Base-by-base conservation (phyloP, 2,329 filamentous ascomycete species). In the Arthrobotrys iridis region DNA sequence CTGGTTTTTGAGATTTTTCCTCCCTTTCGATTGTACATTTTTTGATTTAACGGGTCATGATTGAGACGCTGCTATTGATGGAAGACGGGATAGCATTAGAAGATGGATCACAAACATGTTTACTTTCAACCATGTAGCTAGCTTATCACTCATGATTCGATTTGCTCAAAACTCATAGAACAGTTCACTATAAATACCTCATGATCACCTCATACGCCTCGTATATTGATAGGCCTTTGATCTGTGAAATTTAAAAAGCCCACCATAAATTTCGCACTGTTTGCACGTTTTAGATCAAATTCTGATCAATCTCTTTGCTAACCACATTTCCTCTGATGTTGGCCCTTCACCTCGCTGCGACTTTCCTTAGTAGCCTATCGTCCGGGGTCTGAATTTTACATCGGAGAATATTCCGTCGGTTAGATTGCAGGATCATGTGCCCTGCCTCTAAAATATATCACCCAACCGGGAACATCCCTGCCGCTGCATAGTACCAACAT, bases 81-180 rank as follows among this genome's bases (percentile, higher is more conserved):
- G 67, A 64, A 50, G 67, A 68, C 26, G 64, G 41, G 46, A 64
- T 24, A 62, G 26, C 20, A 37, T 52, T 64, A 60, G 67, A 72
- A 58, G 67, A 72, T 72, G 58, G 67, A 72, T 72, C 67, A 64
- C 35, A 55, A 48, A 52, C 35, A 58, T 62, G 33, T 64, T 58
- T 45, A 46, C 28, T 57, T 64, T 41, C 35, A 40, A 57, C 45
- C 48, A 20, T 64, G 67, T 72, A 72, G 48, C 8, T 64, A 72
- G 67, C 59, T 45, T 24, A 55, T 41, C 37, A 45, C 41, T 64
- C 46, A 72, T 68, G 64, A 68, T 33, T 52, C 58, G 18, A 58
- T 43, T 58, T 48, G 35, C 48, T 43, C 45, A 28, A 15, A 60
- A 62, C 35, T 43, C 33, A 72, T 72, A 72, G 67, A 72, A 18